A percentile compares a stretch with the other conserved stretches of the same genome.
phyloP scores from a whole-genome alignment of 768 basidiomycete species.

The Auriscalpium orientale region DNA sequence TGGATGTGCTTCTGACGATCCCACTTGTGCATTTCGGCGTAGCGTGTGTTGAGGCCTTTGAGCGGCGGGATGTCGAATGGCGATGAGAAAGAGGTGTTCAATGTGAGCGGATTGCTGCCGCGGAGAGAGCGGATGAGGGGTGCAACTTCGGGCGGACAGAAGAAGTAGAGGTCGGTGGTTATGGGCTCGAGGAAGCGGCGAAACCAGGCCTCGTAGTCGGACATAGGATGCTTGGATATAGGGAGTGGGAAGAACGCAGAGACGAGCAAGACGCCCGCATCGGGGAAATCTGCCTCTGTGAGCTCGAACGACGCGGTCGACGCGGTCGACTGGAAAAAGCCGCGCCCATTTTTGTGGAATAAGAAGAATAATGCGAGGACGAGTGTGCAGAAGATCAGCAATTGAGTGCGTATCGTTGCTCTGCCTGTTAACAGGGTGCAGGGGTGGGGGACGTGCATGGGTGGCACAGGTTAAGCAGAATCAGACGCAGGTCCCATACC shows the following conservation, averaged over 20 bases:
- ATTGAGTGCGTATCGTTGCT: background rate
- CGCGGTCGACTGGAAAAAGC: background rate
- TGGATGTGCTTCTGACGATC: conserved; percentile 39
- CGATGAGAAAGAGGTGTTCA: conserved; percentile 38
- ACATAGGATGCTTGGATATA: conserved; percentile 40
- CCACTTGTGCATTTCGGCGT: conserved; percentile 34
- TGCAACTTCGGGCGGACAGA: conserved; percentile 35
- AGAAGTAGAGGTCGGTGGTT: conserved; percentile 46
- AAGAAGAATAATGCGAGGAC: background rate
- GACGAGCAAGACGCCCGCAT: conserved; percentile 36
- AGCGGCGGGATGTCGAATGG: conserved; percentile 45
- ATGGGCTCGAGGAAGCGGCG: conserved; percentile 35
- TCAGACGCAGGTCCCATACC: no score
- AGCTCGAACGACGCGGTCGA: background rate
- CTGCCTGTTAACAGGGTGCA: background rate
- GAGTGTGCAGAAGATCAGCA: background rate
- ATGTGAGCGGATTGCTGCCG: conserved; percentile 26
- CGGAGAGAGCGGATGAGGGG: conserved; percentile 25
- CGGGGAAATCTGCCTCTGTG: background rate
- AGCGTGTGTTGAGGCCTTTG: conserved; percentile 22
- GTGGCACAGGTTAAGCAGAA: no score
- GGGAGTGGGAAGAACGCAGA: conserved; percentile 46
- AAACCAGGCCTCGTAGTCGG: conserved; percentile 41
- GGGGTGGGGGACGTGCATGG: no score
- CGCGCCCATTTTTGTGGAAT: background rate